phyloP scores from a whole-genome alignment of 352 stramenopile genomes.

The Pythium dissotocum region DNA sequence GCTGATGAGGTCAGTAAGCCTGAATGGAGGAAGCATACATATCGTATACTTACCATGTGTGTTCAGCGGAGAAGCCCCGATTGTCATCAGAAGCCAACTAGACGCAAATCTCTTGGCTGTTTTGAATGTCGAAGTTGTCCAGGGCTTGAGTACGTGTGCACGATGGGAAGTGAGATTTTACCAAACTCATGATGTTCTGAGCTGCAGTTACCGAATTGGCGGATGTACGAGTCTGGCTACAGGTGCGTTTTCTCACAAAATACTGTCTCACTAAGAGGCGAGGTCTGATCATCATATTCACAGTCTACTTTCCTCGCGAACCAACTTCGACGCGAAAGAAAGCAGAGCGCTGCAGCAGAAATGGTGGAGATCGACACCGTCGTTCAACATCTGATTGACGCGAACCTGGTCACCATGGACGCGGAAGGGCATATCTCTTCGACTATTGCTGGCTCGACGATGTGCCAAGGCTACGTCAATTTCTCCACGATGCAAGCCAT shows the following conservation, averaged over 20 bases:
- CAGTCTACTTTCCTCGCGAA: background rate
- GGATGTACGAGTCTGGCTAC: background rate
- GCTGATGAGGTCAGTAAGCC: background rate
- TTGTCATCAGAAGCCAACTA: slow-evolving; percentile 19
- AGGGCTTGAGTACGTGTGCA: background rate
- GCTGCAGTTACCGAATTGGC: background rate
- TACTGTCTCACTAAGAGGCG: background rate
- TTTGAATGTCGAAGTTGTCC: slow-evolving; percentile 7
- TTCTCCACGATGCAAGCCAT: slow-evolving; percentile 66
- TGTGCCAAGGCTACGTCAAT: slow-evolving; percentile 67
- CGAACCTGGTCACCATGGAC: slow-evolving; percentile 23
- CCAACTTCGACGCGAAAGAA: background rate
- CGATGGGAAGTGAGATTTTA: too few relatives aligned
- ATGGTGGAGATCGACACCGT: background rate
- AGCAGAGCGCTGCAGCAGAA: background rate
- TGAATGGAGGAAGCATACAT: background rate
- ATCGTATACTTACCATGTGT: slow-evolving; percentile 12
- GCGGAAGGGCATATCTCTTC: slow-evolving; percentile 31
- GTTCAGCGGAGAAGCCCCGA: slow-evolving; percentile 17
- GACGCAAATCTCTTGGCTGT: background rate
- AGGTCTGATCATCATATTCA: background rate
- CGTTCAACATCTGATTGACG: background rate
- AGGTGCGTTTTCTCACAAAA: background rate
- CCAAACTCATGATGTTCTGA: background rate
- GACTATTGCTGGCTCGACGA: slow-evolving; percentile 46